Evolutionary conservation across 805 yeast species (phyloP).

Genomic region (Candida sphagnicola): DNA sequence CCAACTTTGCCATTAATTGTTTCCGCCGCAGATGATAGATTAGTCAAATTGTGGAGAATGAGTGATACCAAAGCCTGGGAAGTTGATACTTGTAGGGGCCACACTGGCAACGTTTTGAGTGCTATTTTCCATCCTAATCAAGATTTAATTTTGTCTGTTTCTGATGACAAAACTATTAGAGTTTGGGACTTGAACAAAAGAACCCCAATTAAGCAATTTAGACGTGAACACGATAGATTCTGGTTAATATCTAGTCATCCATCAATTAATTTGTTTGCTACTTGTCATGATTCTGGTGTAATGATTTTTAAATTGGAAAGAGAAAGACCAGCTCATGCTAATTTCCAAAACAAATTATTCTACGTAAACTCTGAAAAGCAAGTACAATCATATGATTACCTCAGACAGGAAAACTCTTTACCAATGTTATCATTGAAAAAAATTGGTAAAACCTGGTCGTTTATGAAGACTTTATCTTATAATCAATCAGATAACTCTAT

Average conservation of each 20-base stretch:
- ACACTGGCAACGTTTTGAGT: constrained; percentile 86
- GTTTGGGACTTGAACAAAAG: constrained; percentile 96
- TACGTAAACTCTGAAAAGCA: constrained; percentile 83
- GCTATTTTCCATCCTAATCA: constrained; percentile 91
- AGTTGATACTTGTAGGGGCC: constrained; percentile 97
- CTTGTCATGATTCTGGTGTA: constrained; percentile 95
- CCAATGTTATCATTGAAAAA: constrained; percentile 83
- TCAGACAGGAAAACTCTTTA: constrained; percentile 57
- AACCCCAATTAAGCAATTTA: constrained; percentile 88
- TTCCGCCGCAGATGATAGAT: constrained; percentile 94
- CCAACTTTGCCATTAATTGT: constrained; percentile 93
- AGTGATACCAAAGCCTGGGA: constrained; percentile 98
- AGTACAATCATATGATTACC: constrained; percentile 74
- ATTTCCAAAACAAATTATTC: constrained; percentile 67
- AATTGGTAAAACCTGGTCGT: constrained; percentile 81
- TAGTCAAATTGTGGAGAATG: constrained; percentile 96
- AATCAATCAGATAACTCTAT: constrained; percentile 90
- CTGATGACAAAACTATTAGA: constrained; percentile 94
- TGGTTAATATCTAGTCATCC: constrained; percentile 94
- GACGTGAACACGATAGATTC: constrained; percentile 90
- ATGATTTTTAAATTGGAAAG: constrained; percentile 97
- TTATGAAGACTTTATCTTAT: constrained; percentile 79
- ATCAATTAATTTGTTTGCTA: constrained; percentile 84
- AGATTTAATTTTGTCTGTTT: constrained; percentile 86
- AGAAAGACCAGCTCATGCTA: constrained; percentile 89